These are phyloP conservation scores for Kazachstania martiniae DNA, from an alignment of 805 yeast genomes.

Conservation along the genomic window DNA sequence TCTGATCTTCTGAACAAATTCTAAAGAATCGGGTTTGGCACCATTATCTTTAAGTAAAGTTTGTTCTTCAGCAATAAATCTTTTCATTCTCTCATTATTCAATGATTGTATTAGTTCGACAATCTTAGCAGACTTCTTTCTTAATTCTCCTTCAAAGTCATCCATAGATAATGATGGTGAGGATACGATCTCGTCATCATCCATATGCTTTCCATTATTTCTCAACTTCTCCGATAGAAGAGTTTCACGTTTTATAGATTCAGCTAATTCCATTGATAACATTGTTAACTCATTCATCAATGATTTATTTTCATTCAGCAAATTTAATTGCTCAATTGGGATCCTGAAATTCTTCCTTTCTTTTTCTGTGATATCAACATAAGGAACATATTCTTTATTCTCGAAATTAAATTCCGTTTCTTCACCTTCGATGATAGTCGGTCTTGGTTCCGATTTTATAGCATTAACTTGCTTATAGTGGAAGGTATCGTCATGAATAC, in stretches of 20 bases:
- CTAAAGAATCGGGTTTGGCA: constrained; percentile 41
- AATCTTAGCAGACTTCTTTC: constrained; percentile 34
- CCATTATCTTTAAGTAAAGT: constrained; percentile 46
- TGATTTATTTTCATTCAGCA: constrained; percentile 48
- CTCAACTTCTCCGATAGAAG: constrained; percentile 38
- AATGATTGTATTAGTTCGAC: constrained; percentile 45
- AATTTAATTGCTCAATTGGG: constrained; percentile 50
- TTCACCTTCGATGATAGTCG: not conserved
- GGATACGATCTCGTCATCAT: not conserved
- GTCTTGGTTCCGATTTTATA: not conserved
- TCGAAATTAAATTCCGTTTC: constrained; percentile 14
- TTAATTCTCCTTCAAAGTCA: constrained; percentile 26
- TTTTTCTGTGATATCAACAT: constrained; percentile 3
- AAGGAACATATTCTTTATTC: constrained; percentile 4
- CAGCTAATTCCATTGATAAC: constrained; percentile 63
- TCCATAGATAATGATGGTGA: constrained; percentile 4
- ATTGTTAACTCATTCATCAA: constrained; percentile 54
- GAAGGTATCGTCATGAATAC: constrained; percentile 7
- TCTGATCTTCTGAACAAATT: constrained; percentile 46
- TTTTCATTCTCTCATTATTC: constrained; percentile 50
- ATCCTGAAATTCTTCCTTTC: constrained; percentile 26
- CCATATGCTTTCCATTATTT: not conserved
- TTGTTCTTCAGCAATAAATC: constrained; percentile 66
- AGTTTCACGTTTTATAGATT: constrained; percentile 62
- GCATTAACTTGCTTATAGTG: constrained; percentile 3